Evolutionary conservation across 257 asterid genomes (phyloP).

Genomic region (Solanum appendiculatum): DNA sequence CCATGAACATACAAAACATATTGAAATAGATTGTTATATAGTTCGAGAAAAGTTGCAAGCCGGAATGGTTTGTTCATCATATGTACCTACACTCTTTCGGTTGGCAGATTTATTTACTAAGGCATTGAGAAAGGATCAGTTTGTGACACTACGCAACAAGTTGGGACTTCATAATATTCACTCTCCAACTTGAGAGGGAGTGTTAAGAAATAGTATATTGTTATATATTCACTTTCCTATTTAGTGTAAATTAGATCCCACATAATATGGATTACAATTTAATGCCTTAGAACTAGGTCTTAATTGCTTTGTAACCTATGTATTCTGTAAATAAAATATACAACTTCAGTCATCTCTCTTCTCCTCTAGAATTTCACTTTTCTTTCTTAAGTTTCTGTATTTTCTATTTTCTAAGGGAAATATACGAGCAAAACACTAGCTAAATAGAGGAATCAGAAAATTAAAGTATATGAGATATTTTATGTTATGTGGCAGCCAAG

Average conservation of each 20-base stretch:
- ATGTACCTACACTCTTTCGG: neutral
- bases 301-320: neutral
- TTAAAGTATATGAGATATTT: neutral
- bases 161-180: neutral
- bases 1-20: neutral
- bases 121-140: neutral
- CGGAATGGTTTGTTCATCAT: neutral
- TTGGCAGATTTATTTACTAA: neutral
- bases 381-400: neutral
- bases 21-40: neutral
- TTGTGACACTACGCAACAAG: neutral
- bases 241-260: neutral
- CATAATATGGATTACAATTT: neutral
- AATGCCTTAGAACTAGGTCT: neutral
- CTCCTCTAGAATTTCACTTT: neutral
- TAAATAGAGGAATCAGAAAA: neutral
- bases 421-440: no score
- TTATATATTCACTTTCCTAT: neutral
- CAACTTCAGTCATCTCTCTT: neutral
- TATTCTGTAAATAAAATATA: neutral
- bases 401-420: neutral
- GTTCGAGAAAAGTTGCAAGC: neutral
- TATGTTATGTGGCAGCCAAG: neutral
- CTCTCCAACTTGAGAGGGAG: neutral
- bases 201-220: neutral